Conservation (phyloP, 2,329 filamentous ascomycete genomes). For the Sporothrix brunneoviolacea region DNA sequence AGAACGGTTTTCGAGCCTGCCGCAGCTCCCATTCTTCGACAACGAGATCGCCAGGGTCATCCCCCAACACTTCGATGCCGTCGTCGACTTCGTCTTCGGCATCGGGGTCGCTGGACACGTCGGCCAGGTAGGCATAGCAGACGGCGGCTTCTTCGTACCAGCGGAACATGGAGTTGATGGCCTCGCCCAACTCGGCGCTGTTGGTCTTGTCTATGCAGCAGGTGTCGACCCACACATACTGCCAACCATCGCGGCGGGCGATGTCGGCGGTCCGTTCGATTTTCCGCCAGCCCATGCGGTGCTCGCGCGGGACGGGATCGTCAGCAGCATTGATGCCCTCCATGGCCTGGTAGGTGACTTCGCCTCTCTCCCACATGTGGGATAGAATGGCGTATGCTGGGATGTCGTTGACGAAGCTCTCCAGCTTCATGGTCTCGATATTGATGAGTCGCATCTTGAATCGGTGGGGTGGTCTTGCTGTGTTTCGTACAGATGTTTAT, state of each 20-base stretch:
- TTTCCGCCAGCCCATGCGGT: not conserved
- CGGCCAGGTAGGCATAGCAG: constrained; percentile 16
- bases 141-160: constrained; percentile 12
- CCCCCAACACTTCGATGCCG: no score
- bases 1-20: no score
- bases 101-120: not conserved
- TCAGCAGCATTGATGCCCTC: not conserved
- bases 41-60: no score
- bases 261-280: no score
- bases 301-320: not conserved
- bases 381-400: not conserved
- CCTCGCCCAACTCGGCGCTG: constrained; percentile 15
- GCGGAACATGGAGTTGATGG: constrained; percentile 18
- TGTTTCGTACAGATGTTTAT: no score
- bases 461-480: no score
- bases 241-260: not conserved
- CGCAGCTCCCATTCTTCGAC: no score
- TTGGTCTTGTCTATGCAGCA: constrained; percentile 20
- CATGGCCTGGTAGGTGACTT: not conserved
- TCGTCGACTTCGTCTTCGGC: not conserved
- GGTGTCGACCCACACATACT: constrained; percentile 17
- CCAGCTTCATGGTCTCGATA: not conserved
- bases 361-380: not conserved
- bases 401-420: not conserved
- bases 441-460: not conserved